Percentiles rank a stretch among this genome's conserved stretches.
Evolutionary conservation across 805 yeast species (phyloP).

Genomic region (Candida coleopterorum): DNA sequence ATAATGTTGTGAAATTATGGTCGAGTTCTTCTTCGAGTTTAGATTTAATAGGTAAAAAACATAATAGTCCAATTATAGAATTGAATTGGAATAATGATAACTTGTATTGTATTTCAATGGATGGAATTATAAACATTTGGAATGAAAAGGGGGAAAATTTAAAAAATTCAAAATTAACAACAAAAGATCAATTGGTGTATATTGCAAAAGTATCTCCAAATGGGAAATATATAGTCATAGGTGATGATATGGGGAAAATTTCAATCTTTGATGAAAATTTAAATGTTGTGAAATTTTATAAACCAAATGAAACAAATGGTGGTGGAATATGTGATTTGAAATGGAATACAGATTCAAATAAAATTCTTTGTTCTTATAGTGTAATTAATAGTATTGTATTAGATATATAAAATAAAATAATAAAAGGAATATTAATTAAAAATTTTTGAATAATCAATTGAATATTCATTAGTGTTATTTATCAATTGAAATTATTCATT

Average conservation of each 20-base stretch:
- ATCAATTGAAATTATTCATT: too few species aligned
- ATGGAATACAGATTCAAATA: slow-evolving; percentile 28
- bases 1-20: slow-evolving; percentile 71
- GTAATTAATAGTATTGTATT: slow-evolving; percentile 28
- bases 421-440: too few species aligned
- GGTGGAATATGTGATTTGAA: slow-evolving; percentile 34
- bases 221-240: slow-evolving; percentile 49
- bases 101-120: slow-evolving; percentile 56
- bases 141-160: slow-evolving; percentile 44
- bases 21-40: slow-evolving; percentile 54
- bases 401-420: slow-evolving; percentile 3
- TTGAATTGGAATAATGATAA: slow-evolving; percentile 47
- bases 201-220: slow-evolving; percentile 50
- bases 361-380: slow-evolving; percentile 28
- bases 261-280: slow-evolving; percentile 44
- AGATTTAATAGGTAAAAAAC: slow-evolving; percentile 28
- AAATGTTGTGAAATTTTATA: slow-evolving; percentile 6
- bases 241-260: slow-evolving; percentile 60
- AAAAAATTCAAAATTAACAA: slow-evolving; percentile 23
- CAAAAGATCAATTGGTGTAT: slow-evolving; percentile 60
- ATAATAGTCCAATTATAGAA: slow-evolving; percentile 52
- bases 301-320: slow-evolving; percentile 9
- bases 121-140: slow-evolving; percentile 71
- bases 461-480: too few species aligned
- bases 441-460: too few species aligned